A percentile compares a stretch with the other conserved stretches of the same genome.
Conservation (phyloP, 129 eudicot genomes). For the Gnaphalium uliginosum region DNA sequence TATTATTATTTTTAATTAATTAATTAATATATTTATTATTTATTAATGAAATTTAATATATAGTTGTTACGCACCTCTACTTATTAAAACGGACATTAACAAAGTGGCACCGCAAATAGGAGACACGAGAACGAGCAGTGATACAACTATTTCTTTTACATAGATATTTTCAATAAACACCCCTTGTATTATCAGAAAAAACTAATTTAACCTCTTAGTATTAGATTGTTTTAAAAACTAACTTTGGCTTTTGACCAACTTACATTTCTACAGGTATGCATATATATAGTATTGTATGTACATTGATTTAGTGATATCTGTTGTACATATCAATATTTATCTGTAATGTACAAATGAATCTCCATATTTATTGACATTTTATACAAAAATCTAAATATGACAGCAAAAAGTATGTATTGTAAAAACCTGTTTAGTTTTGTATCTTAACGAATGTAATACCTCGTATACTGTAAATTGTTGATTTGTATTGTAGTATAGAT, state of each 20-base stretch:
- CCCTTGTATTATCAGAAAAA: background rate
- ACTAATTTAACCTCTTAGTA: background rate
- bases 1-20: too few relatives aligned
- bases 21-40: constrained; percentile 21
- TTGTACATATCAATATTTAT: too few relatives aligned
- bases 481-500: too few relatives aligned
- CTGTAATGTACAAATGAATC: too few relatives aligned
- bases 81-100: constrained; percentile 22
- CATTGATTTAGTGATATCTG: too few relatives aligned
- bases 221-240: background rate
- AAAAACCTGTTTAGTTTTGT: too few relatives aligned
- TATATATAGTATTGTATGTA: background rate
- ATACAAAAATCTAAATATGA: too few relatives aligned
- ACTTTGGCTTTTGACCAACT: background rate
- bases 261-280: background rate
- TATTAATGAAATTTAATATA: constrained; percentile 17
- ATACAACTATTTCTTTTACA: background rate
- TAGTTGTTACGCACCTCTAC: constrained; percentile 26
- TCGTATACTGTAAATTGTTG: too few relatives aligned
- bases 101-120: constrained; percentile 43
- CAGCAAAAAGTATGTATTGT: too few relatives aligned
- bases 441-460: too few relatives aligned
- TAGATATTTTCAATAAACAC: background rate
- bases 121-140: constrained; percentile 40
- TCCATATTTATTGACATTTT: too few relatives aligned